phyloP scores from a whole-genome alignment of 2,329 filamentous ascomycete species.

The Xylariomycetidae sp. region DNA sequence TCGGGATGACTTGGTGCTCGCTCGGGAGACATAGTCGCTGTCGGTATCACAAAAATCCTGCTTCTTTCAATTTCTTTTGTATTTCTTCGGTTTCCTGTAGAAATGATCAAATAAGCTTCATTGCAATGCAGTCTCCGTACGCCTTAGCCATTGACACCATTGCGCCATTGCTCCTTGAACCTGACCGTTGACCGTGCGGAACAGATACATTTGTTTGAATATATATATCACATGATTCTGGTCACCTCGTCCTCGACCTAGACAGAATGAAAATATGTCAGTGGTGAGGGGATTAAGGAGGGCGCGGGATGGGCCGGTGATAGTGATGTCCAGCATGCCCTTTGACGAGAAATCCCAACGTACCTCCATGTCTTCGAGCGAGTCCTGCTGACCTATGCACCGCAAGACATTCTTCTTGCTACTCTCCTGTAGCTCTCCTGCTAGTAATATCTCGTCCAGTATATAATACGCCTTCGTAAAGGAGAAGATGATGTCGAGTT shows the following conservation, averaged over 20 bases:
- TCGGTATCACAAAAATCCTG: slow-evolving; percentile 34
- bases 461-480: slow-evolving; percentile 99
- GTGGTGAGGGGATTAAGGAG: slow-evolving; percentile 32
- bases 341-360: slow-evolving; percentile 37
- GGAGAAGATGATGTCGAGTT: slow-evolving; percentile 99
- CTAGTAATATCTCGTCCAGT: slow-evolving; percentile 89
- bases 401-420: slow-evolving; percentile 98
- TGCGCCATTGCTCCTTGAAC: slow-evolving; percentile 12
- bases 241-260: slow-evolving; percentile 88
- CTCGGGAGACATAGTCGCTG: too few species aligned
- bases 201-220: slow-evolving; percentile 16
- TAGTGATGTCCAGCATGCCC: not conserved
- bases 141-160: slow-evolving; percentile 14
- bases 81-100: slow-evolving; percentile 30
- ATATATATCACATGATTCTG: slow-evolving; percentile 72
- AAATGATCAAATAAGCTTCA: slow-evolving; percentile 24
- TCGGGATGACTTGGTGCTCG: too few species aligned
- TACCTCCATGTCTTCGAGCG: slow-evolving; percentile 98
- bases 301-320: slow-evolving; percentile 14
- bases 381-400: slow-evolving; percentile 96
- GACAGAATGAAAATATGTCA: slow-evolving; percentile 43
- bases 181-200: not conserved
- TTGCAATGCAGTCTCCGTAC: slow-evolving; percentile 19
- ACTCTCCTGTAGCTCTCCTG: slow-evolving; percentile 96
- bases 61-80: slow-evolving; percentile 31